A percentile compares a stretch with the other conserved stretches of the same genome.
Evolutionary conservation across 2,329 filamentous ascomycete genomes (phyloP).

Genomic region (Diplocarpon mali): DNA sequence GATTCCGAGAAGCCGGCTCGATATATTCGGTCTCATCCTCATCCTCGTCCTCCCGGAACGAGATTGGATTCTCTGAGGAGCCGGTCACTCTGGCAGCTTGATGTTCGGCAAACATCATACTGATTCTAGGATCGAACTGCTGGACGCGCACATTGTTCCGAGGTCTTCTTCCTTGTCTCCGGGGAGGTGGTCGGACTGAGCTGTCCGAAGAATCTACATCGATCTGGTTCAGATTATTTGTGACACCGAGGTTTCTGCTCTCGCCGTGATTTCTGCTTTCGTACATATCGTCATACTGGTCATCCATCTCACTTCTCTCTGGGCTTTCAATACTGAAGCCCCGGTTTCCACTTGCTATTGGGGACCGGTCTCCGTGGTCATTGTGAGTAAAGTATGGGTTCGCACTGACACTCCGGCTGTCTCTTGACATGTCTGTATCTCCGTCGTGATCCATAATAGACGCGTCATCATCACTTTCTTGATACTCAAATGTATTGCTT

Average conservation of each 20-base stretch:
- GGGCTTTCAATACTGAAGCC: slow-evolving; percentile 2
- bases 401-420: slow-evolving; percentile 9
- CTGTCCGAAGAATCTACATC: slow-evolving; percentile 22
- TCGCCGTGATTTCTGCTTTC: background rate
- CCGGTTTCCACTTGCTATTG: slow-evolving; percentile 6
- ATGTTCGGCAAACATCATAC: slow-evolving; percentile 25
- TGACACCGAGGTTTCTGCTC: slow-evolving; percentile 14
- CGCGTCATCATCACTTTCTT: slow-evolving; percentile 18
- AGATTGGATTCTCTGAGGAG: slow-evolving; percentile 9
- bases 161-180: slow-evolving; percentile 15
- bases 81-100: slow-evolving; percentile 14
- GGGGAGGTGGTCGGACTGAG: slow-evolving; percentile 18
- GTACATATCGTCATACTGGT: background rate
- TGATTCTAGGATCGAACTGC: slow-evolving; percentile 25
- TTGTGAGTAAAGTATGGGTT: slow-evolving; percentile 6
- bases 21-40: slow-evolving; percentile 8
- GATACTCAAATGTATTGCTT: slow-evolving; percentile 4
- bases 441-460: slow-evolving; percentile 25
- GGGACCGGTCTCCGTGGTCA: background rate
- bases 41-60: slow-evolving; percentile 12
- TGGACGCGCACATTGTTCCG: slow-evolving; percentile 11
- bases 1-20: slow-evolving; percentile 14
- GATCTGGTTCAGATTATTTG: slow-evolving; percentile 19
- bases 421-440: slow-evolving; percentile 27
- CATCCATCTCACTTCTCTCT: slow-evolving; percentile 5